These are phyloP conservation scores for Erodium moschatum DNA, from an alignment of 441 rosid species.

Conservation along the genomic window DNA sequence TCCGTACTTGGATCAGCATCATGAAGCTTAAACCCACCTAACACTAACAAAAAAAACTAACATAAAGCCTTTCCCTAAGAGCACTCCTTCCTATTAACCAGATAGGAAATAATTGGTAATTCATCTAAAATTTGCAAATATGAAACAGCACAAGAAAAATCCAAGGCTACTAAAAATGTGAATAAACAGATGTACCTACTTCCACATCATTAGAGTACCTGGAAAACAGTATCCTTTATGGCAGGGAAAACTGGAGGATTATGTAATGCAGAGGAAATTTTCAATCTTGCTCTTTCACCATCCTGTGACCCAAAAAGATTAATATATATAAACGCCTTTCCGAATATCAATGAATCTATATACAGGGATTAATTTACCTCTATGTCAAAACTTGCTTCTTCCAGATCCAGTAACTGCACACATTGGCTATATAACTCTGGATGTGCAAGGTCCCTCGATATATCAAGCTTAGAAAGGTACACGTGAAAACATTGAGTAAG, in stretches of 20 bases:
- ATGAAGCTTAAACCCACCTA: no score
- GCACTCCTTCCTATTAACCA: background rate
- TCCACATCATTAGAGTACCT: conserved; percentile 39
- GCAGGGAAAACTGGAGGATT: conserved; percentile 46
- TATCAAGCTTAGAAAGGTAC: conserved; percentile 77
- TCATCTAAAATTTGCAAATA: background rate
- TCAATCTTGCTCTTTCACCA: conserved; percentile 57
- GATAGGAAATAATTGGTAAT: background rate
- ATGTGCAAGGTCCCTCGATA: conserved; percentile 66
- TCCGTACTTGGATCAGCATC: background rate
- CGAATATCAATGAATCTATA: no score
- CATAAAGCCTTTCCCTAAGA: no score
- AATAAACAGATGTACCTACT: background rate
- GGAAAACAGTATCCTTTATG: conserved; percentile 46
- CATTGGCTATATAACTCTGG: conserved; percentile 46
- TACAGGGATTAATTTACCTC: background rate
- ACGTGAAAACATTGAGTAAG: conserved; percentile 25
- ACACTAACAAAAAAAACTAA: no score
- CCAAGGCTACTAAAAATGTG: background rate
- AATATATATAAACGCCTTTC: no score
- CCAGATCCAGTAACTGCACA: conserved; percentile 31
- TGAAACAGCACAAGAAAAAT: background rate
- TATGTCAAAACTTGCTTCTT: conserved; percentile 12
- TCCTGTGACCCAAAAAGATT: conserved; percentile 37
- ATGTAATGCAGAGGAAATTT: conserved; percentile 31